Evolutionary conservation across 176 grass and related monocot species (phyloP).

Genomic region (Microstegium vimineum): DNA sequence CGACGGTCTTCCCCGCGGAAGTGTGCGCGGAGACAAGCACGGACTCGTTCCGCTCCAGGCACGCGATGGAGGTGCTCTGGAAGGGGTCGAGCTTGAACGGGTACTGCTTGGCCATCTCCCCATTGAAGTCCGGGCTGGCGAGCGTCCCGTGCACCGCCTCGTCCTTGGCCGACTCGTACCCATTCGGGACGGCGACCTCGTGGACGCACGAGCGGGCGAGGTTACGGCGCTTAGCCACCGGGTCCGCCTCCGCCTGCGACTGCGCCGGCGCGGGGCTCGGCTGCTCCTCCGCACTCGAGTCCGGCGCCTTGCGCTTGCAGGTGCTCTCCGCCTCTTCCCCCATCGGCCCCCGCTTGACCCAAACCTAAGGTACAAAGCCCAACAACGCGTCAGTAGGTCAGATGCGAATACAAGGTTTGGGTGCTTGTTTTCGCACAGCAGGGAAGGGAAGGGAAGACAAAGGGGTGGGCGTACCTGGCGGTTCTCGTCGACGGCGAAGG

Average conservation of each 20-base stretch:
- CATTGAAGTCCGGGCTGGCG: constrained; percentile 48
- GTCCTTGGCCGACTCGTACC: constrained; percentile 50
- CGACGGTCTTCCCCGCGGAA: constrained; percentile 86
- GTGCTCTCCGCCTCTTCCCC: constrained; percentile 33
- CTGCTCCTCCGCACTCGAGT: neutral
- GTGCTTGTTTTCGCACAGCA: neutral
- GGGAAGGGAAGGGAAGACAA: neutral
- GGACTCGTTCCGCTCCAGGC: constrained; percentile 85
- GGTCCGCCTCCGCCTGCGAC: neutral
- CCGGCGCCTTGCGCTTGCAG: constrained; percentile 47
- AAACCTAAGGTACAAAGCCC: neutral
- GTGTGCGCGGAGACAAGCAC: constrained; percentile 94
- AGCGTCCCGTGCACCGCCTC: constrained; percentile 69
- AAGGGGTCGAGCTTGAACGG: constrained; percentile 93
- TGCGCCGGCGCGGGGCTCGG: neutral
- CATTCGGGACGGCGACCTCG: constrained; percentile 78
- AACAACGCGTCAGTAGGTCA: neutral
- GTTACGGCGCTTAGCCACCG: constrained; percentile 61
- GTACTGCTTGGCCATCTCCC: constrained; percentile 94
- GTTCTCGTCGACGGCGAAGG: neutral
- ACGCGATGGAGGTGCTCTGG: constrained; percentile 80
- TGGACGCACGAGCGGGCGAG: constrained; percentile 73
- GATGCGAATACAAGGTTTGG: neutral
- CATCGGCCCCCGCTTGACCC: constrained; percentile 2
- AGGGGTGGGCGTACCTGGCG: neutral